Conservation (phyloP, 2,329 filamentous ascomycete species). For the Dactylellina leptospora region DNA sequence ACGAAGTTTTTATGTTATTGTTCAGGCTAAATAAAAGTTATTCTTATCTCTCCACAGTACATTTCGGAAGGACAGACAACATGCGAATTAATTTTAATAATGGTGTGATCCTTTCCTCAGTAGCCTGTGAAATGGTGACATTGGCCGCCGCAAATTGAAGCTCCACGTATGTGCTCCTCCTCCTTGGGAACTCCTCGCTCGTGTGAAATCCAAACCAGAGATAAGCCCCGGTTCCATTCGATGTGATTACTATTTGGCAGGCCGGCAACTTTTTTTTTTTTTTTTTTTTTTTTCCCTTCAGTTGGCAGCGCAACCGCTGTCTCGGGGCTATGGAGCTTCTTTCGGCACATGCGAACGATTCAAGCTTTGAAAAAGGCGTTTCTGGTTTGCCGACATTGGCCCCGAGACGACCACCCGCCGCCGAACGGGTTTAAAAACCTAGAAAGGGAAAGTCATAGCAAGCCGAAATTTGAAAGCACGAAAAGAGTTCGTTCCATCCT, state of each 20-base stretch:
- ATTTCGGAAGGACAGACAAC: neutral
- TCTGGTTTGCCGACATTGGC: constrained; percentile 26
- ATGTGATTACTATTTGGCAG: neutral
- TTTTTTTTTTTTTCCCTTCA: constrained; percentile 1
- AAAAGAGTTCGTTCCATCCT: constrained; percentile 12
- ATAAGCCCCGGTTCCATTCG: neutral
- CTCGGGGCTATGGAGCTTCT: constrained; percentile 49
- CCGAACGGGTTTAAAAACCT: constrained; percentile 7
- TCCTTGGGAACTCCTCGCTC: neutral
- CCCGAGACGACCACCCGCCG: constrained; percentile 50
- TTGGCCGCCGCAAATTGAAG: constrained; percentile 6
- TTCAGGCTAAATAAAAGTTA: constrained; percentile 47
- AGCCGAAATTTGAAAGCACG: neutral
- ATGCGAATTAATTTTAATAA: constrained; percentile 16
- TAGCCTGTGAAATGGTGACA: constrained; percentile 50
- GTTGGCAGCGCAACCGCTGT: constrained; percentile 22
- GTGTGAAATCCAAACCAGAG: too few species aligned
- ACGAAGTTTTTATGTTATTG: neutral
- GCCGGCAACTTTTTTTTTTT: neutral
- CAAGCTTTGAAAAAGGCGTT: constrained; percentile 11
- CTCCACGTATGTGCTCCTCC: neutral
- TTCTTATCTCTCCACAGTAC: constrained; percentile 25
- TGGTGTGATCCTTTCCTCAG: constrained; percentile 54
- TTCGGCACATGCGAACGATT: constrained; percentile 45
- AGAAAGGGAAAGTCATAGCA: constrained; percentile 42